A percentile compares a stretch with the other conserved stretches of the same genome.
phyloP scores from a whole-genome alignment of 164 flowering plant species.

The Sedum album region DNA sequence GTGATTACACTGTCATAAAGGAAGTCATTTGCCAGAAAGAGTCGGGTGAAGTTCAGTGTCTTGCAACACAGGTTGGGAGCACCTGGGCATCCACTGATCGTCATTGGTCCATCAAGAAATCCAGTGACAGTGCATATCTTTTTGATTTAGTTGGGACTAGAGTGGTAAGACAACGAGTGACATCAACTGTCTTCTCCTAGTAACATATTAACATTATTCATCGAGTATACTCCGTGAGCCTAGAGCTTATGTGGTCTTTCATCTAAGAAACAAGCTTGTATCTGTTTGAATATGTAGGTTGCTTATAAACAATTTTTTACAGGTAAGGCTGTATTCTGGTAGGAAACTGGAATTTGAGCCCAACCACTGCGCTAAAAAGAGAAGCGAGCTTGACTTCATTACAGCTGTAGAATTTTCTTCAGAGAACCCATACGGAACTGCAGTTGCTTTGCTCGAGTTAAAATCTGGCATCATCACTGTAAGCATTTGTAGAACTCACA shows the following conservation, averaged over 20 bases:
- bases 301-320: neutral
- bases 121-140: conserved; percentile 30
- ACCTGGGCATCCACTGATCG: conserved; percentile 51
- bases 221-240: too few relatives aligned
- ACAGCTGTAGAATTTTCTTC: conserved; percentile 68
- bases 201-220: neutral
- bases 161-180: conserved; percentile 30
- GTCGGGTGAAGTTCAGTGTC: conserved; percentile 37
- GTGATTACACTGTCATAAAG: conserved; percentile 19
- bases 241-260: neutral
- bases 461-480: conserved; percentile 64
- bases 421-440: conserved; percentile 71
- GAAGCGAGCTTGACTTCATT: conserved; percentile 44
- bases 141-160: conserved; percentile 50
- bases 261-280: neutral
- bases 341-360: conserved; percentile 72
- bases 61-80: conserved; percentile 43
- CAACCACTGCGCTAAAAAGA: conserved; percentile 31
- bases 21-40: conserved; percentile 49
- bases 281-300: neutral
- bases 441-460: conserved; percentile 60
- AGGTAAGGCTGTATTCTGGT: conserved; percentile 66
- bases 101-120: conserved; percentile 36
- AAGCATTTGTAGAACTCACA: conserved; percentile 6
- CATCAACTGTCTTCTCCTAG: neutral